Conservation (phyloP, 202 grass and related monocot genomes). For the Musa balbisiana region DNA sequence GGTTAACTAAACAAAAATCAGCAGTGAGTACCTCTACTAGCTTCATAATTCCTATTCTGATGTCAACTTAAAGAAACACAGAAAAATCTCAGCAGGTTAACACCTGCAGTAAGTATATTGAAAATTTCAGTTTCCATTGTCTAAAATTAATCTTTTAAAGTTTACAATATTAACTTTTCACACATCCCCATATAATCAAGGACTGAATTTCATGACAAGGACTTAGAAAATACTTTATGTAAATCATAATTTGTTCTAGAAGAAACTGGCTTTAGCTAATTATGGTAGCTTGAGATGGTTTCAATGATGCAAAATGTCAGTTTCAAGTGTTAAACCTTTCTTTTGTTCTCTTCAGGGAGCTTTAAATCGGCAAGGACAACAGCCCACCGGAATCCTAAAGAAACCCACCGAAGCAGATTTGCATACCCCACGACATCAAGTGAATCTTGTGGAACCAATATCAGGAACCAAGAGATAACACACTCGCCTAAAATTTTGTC, state of each 20-base stretch:
- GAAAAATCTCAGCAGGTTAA: background rate
- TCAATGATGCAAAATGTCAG: background rate
- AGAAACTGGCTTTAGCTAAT: background rate
- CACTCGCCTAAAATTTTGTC: no score
- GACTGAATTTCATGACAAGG: background rate
- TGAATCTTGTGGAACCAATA: conserved; percentile 68
- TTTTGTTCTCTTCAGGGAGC: conserved; percentile 39
- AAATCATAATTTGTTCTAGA: no score
- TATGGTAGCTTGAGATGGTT: background rate
- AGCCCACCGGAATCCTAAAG: conserved; percentile 54
- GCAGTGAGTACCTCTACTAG: conserved; percentile 43
- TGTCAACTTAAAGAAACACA: background rate
- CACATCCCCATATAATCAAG: background rate
- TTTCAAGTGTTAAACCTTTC: background rate
- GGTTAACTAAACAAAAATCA: conserved; percentile 73
- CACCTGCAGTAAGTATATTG: no score
- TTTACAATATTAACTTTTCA: background rate
- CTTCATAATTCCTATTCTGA: background rate
- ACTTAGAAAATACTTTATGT: background rate
- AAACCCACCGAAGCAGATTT: conserved; percentile 62
- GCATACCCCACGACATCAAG: conserved; percentile 46
- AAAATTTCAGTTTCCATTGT: background rate
- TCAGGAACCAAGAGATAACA: conserved; percentile 41
- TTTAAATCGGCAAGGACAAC: conserved; percentile 65
- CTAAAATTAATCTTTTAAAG: background rate